A percentile compares a stretch with the other conserved stretches of the same genome.
These are phyloP conservation scores for Adansonia rubrostipa DNA, from an alignment of 441 rosid genomes.

Conservation along the genomic window DNA sequence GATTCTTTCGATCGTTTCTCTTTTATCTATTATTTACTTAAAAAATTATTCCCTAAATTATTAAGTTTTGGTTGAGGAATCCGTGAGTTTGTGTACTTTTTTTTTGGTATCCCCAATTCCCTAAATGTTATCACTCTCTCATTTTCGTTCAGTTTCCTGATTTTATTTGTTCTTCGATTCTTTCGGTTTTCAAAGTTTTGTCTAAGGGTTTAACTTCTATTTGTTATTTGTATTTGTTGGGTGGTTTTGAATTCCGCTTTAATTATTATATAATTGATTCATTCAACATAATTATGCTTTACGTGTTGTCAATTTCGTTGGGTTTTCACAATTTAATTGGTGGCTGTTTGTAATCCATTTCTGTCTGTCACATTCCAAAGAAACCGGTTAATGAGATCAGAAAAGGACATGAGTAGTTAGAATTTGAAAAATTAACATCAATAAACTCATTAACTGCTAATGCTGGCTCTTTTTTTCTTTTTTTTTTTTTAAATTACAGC, in stretches of 20 bases:
- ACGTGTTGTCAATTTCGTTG: neutral
- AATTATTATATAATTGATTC: neutral
- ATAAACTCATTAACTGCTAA: neutral
- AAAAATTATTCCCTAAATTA: neutral
- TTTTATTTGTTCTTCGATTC: constrained; percentile 7
- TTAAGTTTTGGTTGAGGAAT: neutral
- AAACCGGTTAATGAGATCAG: neutral
- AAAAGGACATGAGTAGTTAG: neutral
- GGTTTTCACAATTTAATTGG: neutral
- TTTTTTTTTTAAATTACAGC: neutral
- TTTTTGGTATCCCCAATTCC: neutral
- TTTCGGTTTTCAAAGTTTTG: neutral
- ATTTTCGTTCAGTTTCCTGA: neutral
- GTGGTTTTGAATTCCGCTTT: neutral
- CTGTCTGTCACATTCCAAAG: neutral
- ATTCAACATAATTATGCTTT: constrained; percentile 1
- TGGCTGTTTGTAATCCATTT: neutral
- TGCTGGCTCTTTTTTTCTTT: neutral
- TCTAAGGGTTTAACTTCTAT: constrained; percentile 1
- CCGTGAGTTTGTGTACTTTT: neutral
- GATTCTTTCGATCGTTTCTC: constrained; percentile 14
- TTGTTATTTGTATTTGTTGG: neutral
- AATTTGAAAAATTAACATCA: neutral
- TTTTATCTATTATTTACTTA: neutral
- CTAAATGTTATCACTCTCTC: neutral